Evolutionary conservation across 352 stramenopile species (phyloP).

Genomic region (Phytopythium mirpurense): DNA sequence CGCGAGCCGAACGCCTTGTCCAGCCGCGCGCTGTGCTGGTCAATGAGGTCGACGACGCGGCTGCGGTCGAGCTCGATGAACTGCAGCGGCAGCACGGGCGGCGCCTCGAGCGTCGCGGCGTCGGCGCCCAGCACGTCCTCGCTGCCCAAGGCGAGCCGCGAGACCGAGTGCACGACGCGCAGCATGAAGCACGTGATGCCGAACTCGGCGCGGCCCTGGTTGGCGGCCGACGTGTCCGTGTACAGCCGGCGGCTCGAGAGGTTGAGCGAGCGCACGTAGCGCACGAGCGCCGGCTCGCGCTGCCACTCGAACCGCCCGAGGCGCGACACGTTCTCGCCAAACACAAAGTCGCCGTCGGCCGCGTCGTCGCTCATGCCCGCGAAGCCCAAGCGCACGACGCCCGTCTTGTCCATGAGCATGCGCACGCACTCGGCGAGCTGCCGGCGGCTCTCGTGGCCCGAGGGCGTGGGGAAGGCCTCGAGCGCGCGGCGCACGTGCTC

Average conservation of each 20-base stretch:
- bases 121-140: not conserved
- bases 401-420: constrained; percentile 6
- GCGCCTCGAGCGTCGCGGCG: constrained; percentile 1
- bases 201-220: constrained; percentile 9
- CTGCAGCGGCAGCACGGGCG: constrained; percentile 14
- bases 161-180: constrained; percentile 3
- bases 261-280: constrained; percentile 25
- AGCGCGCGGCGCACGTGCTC: not conserved
- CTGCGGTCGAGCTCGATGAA: constrained; percentile 11
- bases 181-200: constrained; percentile 14
- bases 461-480: constrained; percentile 3
- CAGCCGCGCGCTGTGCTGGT: constrained; percentile 19
- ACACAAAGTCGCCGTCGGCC: not conserved
- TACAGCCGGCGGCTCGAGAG: constrained; percentile 22
- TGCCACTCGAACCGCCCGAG: constrained; percentile 13
- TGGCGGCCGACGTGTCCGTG: constrained; percentile 7
- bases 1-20: constrained; percentile 13
- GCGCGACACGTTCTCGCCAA: constrained; percentile 2
- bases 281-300: constrained; percentile 11
- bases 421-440: not conserved
- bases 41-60: constrained; percentile 19
- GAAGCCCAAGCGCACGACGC: not conserved
- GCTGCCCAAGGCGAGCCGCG: not conserved
- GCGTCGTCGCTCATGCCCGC: not conserved
- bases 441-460: not conserved